Conservation (phyloP, 2,329 filamentous ascomycete species). For the Cercospora citrullina region DNA sequence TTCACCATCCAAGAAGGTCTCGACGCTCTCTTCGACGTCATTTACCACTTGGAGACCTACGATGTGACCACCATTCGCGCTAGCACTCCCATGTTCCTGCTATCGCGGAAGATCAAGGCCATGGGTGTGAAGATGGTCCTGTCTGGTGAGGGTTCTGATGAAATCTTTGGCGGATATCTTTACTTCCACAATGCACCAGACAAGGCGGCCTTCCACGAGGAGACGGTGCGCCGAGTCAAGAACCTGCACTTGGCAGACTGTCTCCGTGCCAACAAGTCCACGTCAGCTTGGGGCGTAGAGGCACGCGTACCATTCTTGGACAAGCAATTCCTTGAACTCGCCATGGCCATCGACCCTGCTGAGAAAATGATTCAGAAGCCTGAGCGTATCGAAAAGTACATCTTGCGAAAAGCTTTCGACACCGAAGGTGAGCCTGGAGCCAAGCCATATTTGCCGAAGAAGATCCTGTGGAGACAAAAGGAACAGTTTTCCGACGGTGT, state of each 20-base stretch:
- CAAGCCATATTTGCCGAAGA: conserved; percentile 86
- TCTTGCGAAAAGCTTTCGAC: conserved; percentile 96
- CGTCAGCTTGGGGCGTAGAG: conserved; percentile 95
- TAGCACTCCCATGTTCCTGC: conserved; percentile 96
- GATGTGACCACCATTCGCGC: conserved; percentile 98
- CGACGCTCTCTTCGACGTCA: conserved; percentile 94
- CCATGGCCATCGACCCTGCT: conserved; percentile 90
- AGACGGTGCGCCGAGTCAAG: conserved; percentile 92
- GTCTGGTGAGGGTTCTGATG: conserved; percentile 92
- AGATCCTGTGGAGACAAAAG: conserved; percentile 98
- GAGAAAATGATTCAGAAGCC: conserved; percentile 91
- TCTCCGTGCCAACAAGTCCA: conserved; percentile 97
- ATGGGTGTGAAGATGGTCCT: conserved; percentile 99
- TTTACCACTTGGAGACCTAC: conserved; percentile 96
- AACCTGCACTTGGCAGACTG: conserved; percentile 97
- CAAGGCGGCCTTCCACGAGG: conserved; percentile 90
- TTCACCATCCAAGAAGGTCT: conserved; percentile 98
- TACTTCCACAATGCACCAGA: conserved; percentile 96
- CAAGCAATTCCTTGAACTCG: conserved; percentile 88
- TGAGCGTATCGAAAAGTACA: conserved; percentile 87
- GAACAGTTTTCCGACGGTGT: conserved; percentile 98
- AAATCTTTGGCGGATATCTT: conserved; percentile 97
- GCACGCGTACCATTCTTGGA: conserved; percentile 97
- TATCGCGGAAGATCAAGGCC: conserved; percentile 98
- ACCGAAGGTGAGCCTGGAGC: conserved; percentile 72